These are phyloP conservation scores for Trifolium pratense DNA, from an alignment of 306 rosid genomes.

Conservation along the genomic window DNA sequence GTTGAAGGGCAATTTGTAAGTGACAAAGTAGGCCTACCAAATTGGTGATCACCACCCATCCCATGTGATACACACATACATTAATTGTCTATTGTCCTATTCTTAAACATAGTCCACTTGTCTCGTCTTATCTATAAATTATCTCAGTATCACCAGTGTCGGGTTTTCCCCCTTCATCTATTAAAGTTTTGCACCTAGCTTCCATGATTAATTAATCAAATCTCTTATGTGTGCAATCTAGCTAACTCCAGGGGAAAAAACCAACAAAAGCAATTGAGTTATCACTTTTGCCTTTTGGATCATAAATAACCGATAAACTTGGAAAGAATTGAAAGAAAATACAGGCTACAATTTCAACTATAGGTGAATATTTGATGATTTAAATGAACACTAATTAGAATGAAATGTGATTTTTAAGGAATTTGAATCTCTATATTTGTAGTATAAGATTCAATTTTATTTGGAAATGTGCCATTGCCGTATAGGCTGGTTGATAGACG, in stretches of 20 bases:
- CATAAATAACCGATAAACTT: background rate
- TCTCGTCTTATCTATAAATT: constrained; percentile 35
- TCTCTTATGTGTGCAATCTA: constrained; percentile 39
- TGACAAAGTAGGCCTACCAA: constrained; percentile 54
- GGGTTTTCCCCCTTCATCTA: constrained; percentile 47
- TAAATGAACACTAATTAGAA: too few relatives aligned
- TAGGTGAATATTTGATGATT: too few relatives aligned
- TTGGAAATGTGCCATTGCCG: constrained; percentile 3
- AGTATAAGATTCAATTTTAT: background rate
- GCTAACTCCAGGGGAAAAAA: constrained; percentile 42
- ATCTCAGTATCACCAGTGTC: constrained; percentile 46
- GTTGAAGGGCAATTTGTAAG: constrained; percentile 31
- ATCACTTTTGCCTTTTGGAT: constrained; percentile 26
- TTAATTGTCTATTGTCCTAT: constrained; percentile 52
- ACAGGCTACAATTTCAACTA: too few relatives aligned
- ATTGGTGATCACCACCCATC: constrained; percentile 37
- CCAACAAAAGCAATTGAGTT: constrained; percentile 36
- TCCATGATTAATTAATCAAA: constrained; percentile 44
- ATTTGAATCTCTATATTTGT: too few relatives aligned
- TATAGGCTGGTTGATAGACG: constrained; percentile 16
- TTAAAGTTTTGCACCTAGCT: constrained; percentile 27
- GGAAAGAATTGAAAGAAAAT: too few relatives aligned
- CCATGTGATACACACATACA: constrained; percentile 53
- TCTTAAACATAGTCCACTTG: constrained; percentile 46
- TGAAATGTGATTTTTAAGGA: background rate